Base-by-base conservation (phyloP, 1,284 basidiomycete genomes). In the Tilletiopsis washingtonensis region DNA sequence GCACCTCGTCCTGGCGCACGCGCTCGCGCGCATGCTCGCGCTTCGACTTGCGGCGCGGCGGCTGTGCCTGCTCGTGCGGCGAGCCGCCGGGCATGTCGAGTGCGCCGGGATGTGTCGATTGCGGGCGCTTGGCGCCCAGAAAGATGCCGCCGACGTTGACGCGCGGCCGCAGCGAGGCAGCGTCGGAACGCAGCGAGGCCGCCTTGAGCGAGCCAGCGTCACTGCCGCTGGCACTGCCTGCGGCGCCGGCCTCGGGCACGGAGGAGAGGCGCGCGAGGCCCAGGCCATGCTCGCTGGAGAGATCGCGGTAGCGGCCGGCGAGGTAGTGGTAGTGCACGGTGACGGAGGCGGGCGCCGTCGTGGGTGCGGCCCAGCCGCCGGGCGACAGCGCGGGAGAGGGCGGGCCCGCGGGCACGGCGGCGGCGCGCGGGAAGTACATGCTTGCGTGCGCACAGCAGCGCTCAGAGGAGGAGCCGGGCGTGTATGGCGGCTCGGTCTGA, bases 281-380 rank as follows among this genome's bases (percentile, higher is more conserved):
- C 4, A 61, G 45, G 19, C 59, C 59, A 36, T 42, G 46, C 21
- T 59, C 43, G 14, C 9, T 44, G 45, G 51, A 54, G 24, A 61
- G 39, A 6, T 59, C 43, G n/a, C 59, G 49, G 25, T 47, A 53
- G 17, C 51, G 46, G 17, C 51, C 59, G 15, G 59, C 52, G n/a
- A 61, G 40, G 24, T 57, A 49, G 26, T 46, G 45, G 34, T 61
- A 45, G 40, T 58, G 55, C 5, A 61, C 56, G 24, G 61, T 59
- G 3, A 62, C 43, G 37, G 58, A 57, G 43, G 50, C 50, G 14
- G 50, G 40, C 17, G 50, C 48, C 5, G 50, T 52, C 3, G 50
- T 52, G 4, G 50, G 37, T 42, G 24, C 19, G 20, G 45, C 32
- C 32, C 32, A 34, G 32, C 12, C 17, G 32, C 17, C 17, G 12